Percentiles rank a stretch among this genome's conserved stretches.
phyloP scores from a whole-genome alignment of 306 rosid species.

The Pachyrhizus erosus region DNA sequence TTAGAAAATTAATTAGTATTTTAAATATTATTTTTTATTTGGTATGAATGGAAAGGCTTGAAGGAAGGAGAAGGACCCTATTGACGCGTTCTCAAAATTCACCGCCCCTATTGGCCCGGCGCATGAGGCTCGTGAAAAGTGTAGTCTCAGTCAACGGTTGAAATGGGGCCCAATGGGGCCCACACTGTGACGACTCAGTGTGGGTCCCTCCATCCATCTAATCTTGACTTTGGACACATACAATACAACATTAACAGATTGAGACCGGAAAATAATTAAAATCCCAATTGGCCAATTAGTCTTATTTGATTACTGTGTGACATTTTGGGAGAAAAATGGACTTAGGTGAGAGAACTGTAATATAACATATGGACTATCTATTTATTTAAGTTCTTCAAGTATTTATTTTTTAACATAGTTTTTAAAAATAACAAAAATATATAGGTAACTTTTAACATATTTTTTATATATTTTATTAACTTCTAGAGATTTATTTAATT shows the following conservation, averaged over 20 bases:
- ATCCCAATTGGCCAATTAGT: not conserved
- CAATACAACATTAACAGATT: no score
- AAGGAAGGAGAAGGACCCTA: constrained; percentile 28
- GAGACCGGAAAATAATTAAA: no score
- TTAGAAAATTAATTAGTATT: not conserved
- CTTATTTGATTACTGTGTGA: not conserved
- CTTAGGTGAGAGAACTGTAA: no score
- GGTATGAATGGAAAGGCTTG: not conserved
- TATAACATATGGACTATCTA: no score
- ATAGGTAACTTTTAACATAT: no score
- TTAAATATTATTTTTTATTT: not conserved
- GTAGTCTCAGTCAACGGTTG: constrained; percentile 57
- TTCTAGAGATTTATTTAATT: no score
- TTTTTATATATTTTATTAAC: no score
- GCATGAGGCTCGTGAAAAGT: constrained; percentile 45
- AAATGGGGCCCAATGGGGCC: constrained; percentile 18
- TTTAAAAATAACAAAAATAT: no score
- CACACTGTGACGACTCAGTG: not conserved
- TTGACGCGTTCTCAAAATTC: constrained; percentile 57
- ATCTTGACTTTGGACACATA: not conserved
- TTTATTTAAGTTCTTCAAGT: no score
- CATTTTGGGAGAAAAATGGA: not conserved
- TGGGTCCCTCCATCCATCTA: not conserved
- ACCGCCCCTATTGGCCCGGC: constrained; percentile 54
- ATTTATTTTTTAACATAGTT: no score